Base-by-base conservation (phyloP, 2,329 filamentous ascomycete species). In the Aspergillus aculeatus region DNA sequence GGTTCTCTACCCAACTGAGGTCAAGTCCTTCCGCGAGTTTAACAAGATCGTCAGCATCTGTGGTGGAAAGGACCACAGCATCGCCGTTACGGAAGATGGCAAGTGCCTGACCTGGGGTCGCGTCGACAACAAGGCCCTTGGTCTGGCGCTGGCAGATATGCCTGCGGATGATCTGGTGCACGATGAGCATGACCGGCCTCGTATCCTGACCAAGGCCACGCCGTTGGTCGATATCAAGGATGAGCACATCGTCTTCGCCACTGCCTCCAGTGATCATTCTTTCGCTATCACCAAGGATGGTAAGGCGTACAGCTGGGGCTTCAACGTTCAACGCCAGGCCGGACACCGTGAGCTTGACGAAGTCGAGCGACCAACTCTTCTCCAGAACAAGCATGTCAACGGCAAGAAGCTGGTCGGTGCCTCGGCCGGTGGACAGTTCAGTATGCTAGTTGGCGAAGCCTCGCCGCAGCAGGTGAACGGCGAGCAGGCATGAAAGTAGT, bases 241-340 rank as follows among this genome's bases (percentile, higher is more conserved):
- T 4, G 29, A 44, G 38, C 38, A 54, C 29, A 41, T 62, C 10
- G 24, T 54, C 32, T 56, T 24, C 29, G 59, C 52, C 10, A 52
- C 54, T 2, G 53, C 59, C 9, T 62, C 58, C 3, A 41, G 52
- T 5, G 92, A 92, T 74, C 90, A 94, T 78, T 89, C 86, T 68
- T 91, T 95, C 68, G 87, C 86, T 53, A 83, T 90, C 51, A 82
- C 82, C 63, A 84, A 84, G 62, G 82, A 86, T 26, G 85, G 86
- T 21, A 78, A 82, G n/a, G 86, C 91, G 26, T 92, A 85, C 76
- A 84, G 86, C 0, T 95, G 90, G 90, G 91, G 91, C 21, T 81
- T 91, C 21, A 95, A 95, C 82, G 90, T 89, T 75, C 92, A 89
- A 74, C 88, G 86, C 63, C 87, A 95, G 78, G 88, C 89, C 29